Conservation (phyloP, 345 rosid genomes). For the Linum trigynum region DNA sequence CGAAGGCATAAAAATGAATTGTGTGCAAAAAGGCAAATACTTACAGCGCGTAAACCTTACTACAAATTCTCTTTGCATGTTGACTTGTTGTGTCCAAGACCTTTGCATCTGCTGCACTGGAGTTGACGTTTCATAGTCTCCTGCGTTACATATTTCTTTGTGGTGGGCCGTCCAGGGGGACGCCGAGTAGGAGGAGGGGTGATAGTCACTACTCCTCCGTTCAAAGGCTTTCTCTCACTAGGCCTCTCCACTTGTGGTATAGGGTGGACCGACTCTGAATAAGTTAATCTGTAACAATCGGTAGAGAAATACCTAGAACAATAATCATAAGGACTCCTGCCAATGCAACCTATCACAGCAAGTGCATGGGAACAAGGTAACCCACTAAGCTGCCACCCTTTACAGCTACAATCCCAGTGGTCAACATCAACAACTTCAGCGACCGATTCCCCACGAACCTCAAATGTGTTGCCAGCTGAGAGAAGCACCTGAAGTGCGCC, state of each 20-base stretch:
- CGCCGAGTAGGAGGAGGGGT: constrained; percentile 81
- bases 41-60: constrained; percentile 20
- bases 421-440: constrained; percentile 58
- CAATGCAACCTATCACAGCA: constrained; percentile 51
- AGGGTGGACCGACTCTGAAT: constrained; percentile 62
- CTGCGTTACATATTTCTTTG: constrained; percentile 47
- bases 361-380: constrained; percentile 74
- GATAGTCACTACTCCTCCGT: constrained; percentile 45
- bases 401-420: constrained; percentile 79
- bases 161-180: constrained; percentile 79
- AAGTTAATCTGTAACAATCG: constrained; percentile 62
- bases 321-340: constrained; percentile 52
- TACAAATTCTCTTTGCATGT: constrained; percentile 76
- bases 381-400: constrained; percentile 75
- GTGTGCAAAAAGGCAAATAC: constrained; percentile 13
- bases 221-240: constrained; percentile 34
- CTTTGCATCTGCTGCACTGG: constrained; percentile 97
- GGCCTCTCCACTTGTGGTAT: constrained; percentile 42
- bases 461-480: constrained; percentile 59
- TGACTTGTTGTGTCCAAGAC: constrained; percentile 92
- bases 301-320: constrained; percentile 66
- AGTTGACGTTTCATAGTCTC: constrained; percentile 76
- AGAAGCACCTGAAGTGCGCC: constrained; percentile 43
- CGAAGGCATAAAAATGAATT: not conserved
- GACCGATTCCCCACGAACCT: constrained; percentile 66